Evolutionary conservation across 2,329 filamentous ascomycete genomes (phyloP).

Genomic region (Apiospora aurea): DNA sequence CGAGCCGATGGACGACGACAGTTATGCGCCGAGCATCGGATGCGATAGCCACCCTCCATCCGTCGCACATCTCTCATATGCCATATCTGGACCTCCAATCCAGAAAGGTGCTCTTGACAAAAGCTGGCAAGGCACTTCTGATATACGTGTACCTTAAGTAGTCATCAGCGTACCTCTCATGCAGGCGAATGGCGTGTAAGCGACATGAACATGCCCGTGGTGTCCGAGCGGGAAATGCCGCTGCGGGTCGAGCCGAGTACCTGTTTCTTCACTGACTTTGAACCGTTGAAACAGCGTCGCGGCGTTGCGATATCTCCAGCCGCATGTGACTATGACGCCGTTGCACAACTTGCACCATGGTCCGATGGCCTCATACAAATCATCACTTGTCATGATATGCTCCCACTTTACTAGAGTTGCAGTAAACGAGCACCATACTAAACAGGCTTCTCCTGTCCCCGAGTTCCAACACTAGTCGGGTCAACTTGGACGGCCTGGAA

Average conservation of each 20-base stretch:
- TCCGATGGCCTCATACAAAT: neutral
- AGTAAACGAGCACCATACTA: neutral
- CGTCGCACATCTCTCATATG: neutral
- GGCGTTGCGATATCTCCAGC: neutral
- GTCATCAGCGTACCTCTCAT: neutral
- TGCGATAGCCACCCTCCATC: neutral
- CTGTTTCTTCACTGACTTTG: neutral
- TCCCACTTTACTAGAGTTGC: neutral
- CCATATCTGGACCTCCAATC: too few species aligned
- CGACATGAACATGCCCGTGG: neutral
- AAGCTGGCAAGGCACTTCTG: neutral
- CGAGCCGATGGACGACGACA: too few species aligned
- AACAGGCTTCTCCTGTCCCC: neutral
- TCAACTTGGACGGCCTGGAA: neutral
- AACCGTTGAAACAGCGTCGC: neutral
- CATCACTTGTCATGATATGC: neutral
- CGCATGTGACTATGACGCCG: neutral
- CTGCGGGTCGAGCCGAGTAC: constrained; percentile 17
- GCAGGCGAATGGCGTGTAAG: constrained; percentile 2
- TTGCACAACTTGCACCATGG: neutral
- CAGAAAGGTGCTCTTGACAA: neutral
- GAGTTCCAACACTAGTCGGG: neutral
- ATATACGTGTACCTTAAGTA: neutral
- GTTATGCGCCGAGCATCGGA: too few species aligned
- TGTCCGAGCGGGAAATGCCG: neutral